Conservation (phyloP, 305 asterid species). For the Solanum hybrid region DNA sequence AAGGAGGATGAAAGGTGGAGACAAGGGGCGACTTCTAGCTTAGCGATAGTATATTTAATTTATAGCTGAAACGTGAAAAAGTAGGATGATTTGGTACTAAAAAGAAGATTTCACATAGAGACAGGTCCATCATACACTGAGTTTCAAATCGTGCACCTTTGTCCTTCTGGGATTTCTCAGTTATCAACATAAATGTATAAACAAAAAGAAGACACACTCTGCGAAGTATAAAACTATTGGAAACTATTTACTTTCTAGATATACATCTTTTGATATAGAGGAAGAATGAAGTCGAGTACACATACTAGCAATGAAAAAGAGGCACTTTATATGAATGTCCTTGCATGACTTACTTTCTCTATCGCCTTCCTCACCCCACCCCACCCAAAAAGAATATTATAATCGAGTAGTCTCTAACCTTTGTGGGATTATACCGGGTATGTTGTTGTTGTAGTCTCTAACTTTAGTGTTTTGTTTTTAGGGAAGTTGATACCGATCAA, state of each 20-base stretch:
- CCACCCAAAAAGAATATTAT: neutral
- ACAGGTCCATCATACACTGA: neutral
- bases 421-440: neutral
- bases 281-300: neutral
- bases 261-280: neutral
- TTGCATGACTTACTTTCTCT: neutral
- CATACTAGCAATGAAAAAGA: neutral
- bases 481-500: slow-evolving; percentile 45
- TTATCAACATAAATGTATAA: neutral
- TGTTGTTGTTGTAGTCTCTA: neutral
- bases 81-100: neutral
- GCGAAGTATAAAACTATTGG: neutral
- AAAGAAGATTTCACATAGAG: neutral
- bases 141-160: neutral
- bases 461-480: slow-evolving; percentile 28
- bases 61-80: neutral
- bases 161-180: neutral
- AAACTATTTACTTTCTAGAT: neutral
- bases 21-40: neutral
- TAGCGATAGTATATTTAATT: neutral
- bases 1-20: neutral
- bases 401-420: neutral
- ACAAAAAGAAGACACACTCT: neutral
- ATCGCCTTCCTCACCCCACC: neutral
- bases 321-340: neutral